phyloP scores from a whole-genome alignment of 768 basidiomycete species.

The Butyriboletus loyo region DNA sequence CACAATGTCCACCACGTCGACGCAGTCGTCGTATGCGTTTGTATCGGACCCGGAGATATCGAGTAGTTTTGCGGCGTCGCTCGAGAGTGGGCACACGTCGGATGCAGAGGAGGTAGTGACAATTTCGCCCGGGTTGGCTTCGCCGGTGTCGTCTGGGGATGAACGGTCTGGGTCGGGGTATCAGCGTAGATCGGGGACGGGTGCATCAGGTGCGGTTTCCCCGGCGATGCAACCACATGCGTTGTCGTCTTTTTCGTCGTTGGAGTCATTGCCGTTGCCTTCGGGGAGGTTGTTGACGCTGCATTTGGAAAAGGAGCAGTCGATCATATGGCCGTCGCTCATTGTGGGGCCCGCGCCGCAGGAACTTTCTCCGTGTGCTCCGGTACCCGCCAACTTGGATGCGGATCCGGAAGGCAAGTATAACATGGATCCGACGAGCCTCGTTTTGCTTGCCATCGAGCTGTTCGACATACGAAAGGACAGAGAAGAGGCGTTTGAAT shows the following conservation, averaged over 20 bases:
- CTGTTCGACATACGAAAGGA: constrained; percentile 72
- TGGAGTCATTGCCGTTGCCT: constrained; percentile 64
- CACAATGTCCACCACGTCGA: constrained; percentile 69
- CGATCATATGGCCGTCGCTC: constrained; percentile 80
- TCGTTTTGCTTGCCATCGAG: constrained; percentile 69
- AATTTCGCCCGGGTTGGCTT: constrained; percentile 58
- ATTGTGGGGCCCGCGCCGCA: constrained; percentile 71
- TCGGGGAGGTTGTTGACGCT: constrained; percentile 72
- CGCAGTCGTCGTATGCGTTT: constrained; percentile 77
- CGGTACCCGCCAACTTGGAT: constrained; percentile 53
- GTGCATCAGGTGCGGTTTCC: constrained; percentile 53
- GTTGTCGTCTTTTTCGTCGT: constrained; percentile 73
- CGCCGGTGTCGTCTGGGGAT: constrained; percentile 60
- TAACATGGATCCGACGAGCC: constrained; percentile 85
- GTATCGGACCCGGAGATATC: constrained; percentile 84
- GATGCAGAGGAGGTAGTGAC: constrained; percentile 62
- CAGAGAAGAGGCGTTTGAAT: constrained; percentile 77
- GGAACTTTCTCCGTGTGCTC: constrained; percentile 49
- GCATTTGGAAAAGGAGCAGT: constrained; percentile 76
- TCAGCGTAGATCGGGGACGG: constrained; percentile 19
- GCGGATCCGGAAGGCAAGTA: constrained; percentile 55
- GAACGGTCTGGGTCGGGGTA: constrained; percentile 34
- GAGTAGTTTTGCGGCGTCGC: constrained; percentile 79
- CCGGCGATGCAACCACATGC: constrained; percentile 53
- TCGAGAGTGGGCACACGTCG: constrained; percentile 70